Evolutionary conservation across 108 stramenopile species (phyloP).

Genomic region (Fistulifera solaris): DNA sequence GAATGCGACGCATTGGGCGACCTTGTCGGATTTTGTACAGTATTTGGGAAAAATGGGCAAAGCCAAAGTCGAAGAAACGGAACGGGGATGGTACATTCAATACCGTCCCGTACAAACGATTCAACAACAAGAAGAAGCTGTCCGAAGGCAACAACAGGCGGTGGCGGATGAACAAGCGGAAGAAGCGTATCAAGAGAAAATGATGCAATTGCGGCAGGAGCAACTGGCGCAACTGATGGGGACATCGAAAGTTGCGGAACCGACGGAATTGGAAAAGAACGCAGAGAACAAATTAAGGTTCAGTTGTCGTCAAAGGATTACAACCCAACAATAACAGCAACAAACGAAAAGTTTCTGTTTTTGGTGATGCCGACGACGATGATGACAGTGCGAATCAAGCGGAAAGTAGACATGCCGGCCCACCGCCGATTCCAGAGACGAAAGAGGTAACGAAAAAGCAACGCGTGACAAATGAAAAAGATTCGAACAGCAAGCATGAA

Average conservation of each 20-base stretch:
- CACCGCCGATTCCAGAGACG: neutral
- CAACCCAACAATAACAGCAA: slow-evolving; percentile 4
- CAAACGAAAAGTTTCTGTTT: neutral
- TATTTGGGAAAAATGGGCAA: slow-evolving; percentile 93
- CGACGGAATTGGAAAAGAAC: slow-evolving; percentile 39
- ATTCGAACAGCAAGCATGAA: slow-evolving; percentile 6
- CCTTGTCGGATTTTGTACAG: slow-evolving; percentile 90
- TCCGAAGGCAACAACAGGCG: slow-evolving; percentile 31
- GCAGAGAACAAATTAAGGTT: no score
- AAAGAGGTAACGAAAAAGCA: slow-evolving; percentile 1
- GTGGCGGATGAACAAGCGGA: slow-evolving; percentile 45
- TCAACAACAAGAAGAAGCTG: slow-evolving; percentile 30
- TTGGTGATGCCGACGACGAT: slow-evolving; percentile 21
- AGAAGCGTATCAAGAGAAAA: slow-evolving; percentile 34
- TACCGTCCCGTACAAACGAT: slow-evolving; percentile 67
- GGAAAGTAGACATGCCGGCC: neutral
- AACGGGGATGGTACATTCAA: slow-evolving; percentile 93
- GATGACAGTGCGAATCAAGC: slow-evolving; percentile 22
- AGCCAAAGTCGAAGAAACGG: slow-evolving; percentile 92
- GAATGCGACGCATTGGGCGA: slow-evolving; percentile 96
- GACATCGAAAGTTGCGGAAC: slow-evolving; percentile 31
- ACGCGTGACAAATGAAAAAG: slow-evolving; percentile 1
- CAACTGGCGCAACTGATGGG: slow-evolving; percentile 64
- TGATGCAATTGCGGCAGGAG: slow-evolving; percentile 61
- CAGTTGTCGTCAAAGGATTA: neutral